Percentiles rank a stretch among this genome's conserved stretches.
Conservation (phyloP, 2,329 filamentous ascomycete genomes). For the Dactylonectria estremocensis region DNA sequence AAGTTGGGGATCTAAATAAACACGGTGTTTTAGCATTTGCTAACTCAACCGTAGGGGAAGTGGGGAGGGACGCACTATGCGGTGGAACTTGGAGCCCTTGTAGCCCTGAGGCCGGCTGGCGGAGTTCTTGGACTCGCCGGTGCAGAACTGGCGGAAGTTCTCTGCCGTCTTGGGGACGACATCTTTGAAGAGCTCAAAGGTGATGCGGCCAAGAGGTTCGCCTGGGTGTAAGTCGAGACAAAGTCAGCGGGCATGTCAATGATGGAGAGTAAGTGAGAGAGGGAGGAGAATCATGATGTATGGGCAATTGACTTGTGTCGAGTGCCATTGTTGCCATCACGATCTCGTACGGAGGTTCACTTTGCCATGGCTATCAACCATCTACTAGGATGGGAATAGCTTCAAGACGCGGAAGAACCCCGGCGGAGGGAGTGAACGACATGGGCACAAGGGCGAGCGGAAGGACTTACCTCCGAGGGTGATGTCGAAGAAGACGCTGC, state of each 20-base stretch:
- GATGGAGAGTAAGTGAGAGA: not conserved
- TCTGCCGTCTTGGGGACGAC: conserved; percentile 90
- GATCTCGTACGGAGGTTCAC: not conserved
- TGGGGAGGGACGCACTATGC: conserved; percentile 77
- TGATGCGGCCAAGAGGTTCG: conserved; percentile 88
- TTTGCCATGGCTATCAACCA: not conserved
- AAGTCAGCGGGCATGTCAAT: not conserved
- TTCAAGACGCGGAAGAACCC: conserved; percentile 13
- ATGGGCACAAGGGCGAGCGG: conserved; percentile 18
- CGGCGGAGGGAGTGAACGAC: not conserved
- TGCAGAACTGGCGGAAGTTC: conserved; percentile 98
- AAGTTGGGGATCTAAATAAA: conserved; percentile 88
- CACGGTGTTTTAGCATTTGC: conserved; percentile 14
- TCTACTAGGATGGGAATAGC: conserved; percentile 19
- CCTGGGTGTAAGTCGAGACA: conserved; percentile 64
- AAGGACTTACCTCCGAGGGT: conserved; percentile 77
- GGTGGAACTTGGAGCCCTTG: conserved; percentile 94
- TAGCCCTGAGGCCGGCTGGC: conserved; percentile 89
- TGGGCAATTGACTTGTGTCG: not conserved
- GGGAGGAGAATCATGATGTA: not conserved
- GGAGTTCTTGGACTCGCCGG: conserved; percentile 87
- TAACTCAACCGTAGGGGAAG: not conserved
- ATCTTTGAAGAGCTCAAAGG: conserved; percentile 91
- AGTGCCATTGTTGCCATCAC: not conserved
- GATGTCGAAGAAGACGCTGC: conserved; percentile 81